A percentile compares a stretch with the other conserved stretches of the same genome.
phyloP scores from a whole-genome alignment of 2,329 filamentous ascomycete genomes.

The Fusarium sulawesiense region DNA sequence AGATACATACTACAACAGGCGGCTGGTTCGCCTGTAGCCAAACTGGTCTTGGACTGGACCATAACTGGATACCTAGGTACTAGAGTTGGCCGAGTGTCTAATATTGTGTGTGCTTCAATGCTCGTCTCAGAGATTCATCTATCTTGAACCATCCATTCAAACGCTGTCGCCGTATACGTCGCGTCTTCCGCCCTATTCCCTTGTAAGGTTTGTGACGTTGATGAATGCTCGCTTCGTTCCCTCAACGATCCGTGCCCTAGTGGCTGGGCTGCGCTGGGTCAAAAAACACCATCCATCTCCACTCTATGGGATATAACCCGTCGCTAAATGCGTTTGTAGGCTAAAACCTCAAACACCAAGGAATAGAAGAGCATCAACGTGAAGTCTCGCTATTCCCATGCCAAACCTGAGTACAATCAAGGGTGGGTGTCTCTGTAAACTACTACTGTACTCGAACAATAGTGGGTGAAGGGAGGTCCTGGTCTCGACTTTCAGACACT shows the following conservation, averaged over 20 bases:
- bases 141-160: conserved; percentile 12
- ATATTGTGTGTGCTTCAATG: conserved; percentile 17
- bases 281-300: conserved; percentile 6
- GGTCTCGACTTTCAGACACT: conserved; percentile 54
- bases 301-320: conserved; percentile 30
- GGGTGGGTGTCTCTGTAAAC: conserved; percentile 23
- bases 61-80: background rate
- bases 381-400: conserved; percentile 39
- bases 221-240: conserved; percentile 19
- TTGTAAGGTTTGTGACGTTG: conserved; percentile 16
- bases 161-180: conserved; percentile 39
- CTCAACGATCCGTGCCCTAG: conserved; percentile 12
- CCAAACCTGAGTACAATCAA: conserved; percentile 18
- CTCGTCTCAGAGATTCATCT: conserved; percentile 7
- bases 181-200: conserved; percentile 20
- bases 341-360: conserved; percentile 27
- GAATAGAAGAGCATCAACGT: conserved; percentile 9
- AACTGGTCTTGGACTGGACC: conserved; percentile 16
- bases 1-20: conserved; percentile 10
- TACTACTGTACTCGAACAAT: background rate
- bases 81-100: conserved; percentile 22
- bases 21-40: conserved; percentile 32
- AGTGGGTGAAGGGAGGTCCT: background rate
- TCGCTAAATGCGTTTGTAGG: conserved; percentile 35
- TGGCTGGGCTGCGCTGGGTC: conserved; percentile 5